A percentile compares a stretch with the other conserved stretches of the same genome.
These are phyloP conservation scores for Diversispora epigaea DNA, from an alignment of 192 early-diverging fungal genomes.

Conservation along the genomic window DNA sequence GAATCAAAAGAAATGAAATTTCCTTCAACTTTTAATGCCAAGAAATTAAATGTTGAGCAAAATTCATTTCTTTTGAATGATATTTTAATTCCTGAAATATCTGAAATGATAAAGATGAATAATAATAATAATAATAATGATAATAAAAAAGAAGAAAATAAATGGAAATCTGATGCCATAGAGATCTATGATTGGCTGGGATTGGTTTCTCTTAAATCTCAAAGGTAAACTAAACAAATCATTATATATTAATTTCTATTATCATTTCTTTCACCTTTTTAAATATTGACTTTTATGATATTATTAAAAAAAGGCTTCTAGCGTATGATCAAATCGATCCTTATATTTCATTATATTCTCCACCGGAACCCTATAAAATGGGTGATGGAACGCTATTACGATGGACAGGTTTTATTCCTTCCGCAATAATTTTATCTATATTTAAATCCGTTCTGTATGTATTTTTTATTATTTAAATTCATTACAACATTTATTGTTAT, in stretches of 20 bases:
- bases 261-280: background rate
- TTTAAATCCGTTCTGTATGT: constrained; percentile 37
- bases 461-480: constrained; percentile 8
- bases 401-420: constrained; percentile 43
- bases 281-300: no score
- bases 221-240: constrained; percentile 33
- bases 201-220: constrained; percentile 38
- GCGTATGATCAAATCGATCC: constrained; percentile 41
- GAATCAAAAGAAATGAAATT: constrained; percentile 38
- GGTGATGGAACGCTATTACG: constrained; percentile 20
- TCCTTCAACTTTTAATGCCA: constrained; percentile 26
- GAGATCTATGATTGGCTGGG: constrained; percentile 51
- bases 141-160: background rate
- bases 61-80: constrained; percentile 13
- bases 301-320: constrained; percentile 31
- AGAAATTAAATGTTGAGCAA: constrained; percentile 29
- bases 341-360: constrained; percentile 40
- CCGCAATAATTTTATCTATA: constrained; percentile 31
- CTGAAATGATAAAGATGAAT: constrained; percentile 33
- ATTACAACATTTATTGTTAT: background rate
- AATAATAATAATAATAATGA: constrained; percentile 5
- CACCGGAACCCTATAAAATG: constrained; percentile 31
- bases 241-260: background rate
- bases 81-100: constrained; percentile 40
- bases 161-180: constrained; percentile 36